phyloP scores from a whole-genome alignment of 345 rosid genomes.

The Gossypium australe region DNA sequence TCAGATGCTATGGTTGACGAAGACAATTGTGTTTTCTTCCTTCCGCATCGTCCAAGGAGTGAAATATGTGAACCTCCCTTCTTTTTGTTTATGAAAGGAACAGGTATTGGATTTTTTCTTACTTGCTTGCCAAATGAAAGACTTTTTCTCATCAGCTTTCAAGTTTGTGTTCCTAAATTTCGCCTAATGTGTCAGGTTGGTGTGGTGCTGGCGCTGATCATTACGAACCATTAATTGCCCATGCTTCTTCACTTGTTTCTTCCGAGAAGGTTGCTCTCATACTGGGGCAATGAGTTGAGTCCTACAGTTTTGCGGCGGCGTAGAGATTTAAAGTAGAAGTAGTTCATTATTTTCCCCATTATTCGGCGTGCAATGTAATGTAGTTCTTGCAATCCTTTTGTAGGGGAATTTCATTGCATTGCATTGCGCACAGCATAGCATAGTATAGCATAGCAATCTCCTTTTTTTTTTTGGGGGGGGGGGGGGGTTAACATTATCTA shows the following conservation, averaged over 20 bases:
- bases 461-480: background rate
- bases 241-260: conserved; percentile 57
- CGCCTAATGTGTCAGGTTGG: conserved; percentile 56
- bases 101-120: conserved; percentile 41
- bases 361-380: conserved; percentile 16
- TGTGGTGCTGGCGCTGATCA: conserved; percentile 99
- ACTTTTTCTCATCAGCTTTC: background rate
- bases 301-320: conserved; percentile 37
- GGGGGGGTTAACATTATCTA: background rate
- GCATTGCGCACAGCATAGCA: background rate
- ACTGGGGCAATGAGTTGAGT: conserved; percentile 28
- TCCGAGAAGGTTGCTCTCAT: conserved; percentile 85
- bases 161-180: background rate
- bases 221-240: conserved; percentile 86
- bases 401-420: conserved; percentile 20
- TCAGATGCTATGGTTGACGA: conserved; percentile 94
- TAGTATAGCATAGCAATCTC: conserved; percentile 5
- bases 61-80: conserved; percentile 76
- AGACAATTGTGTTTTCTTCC: conserved; percentile 92
- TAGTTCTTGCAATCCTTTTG: conserved; percentile 18
- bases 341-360: conserved; percentile 20
- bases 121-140: background rate
- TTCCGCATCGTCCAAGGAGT: conserved; percentile 87
- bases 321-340: conserved; percentile 30
- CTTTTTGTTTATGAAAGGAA: conserved; percentile 97